phyloP scores from a whole-genome alignment of 768 basidiomycete genomes.

The Lanmaoa rubissima region DNA sequence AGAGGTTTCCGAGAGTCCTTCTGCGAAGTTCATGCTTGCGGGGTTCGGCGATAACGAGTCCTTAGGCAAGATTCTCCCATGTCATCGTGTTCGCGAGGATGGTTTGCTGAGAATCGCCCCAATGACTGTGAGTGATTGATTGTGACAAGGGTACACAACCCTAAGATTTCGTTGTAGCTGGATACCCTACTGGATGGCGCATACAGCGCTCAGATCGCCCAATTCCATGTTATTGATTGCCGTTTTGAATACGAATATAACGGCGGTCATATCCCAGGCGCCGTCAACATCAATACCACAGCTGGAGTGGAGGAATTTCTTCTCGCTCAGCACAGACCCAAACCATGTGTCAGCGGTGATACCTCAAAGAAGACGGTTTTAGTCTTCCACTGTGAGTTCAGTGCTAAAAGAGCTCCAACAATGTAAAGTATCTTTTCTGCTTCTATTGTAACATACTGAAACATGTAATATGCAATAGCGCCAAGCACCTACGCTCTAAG shows the following conservation, averaged over 20 bases:
- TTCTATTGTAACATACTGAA: slow-evolving; percentile 3
- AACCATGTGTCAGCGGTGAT: slow-evolving; percentile 75
- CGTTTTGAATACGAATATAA: slow-evolving; percentile 96
- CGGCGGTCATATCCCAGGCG: slow-evolving; percentile 91
- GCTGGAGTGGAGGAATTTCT: slow-evolving; percentile 77
- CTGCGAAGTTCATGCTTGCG: slow-evolving; percentile 51
- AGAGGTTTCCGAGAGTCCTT: slow-evolving; percentile 54
- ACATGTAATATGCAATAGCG: slow-evolving; percentile 45
- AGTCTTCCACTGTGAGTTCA: slow-evolving; percentile 98
- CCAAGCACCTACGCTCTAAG: slow-evolving; percentile 87
- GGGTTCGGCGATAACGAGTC: slow-evolving; percentile 95
- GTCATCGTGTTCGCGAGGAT: slow-evolving; percentile 91
- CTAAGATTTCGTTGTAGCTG: slow-evolving; percentile 47
- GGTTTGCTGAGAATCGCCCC: slow-evolving; percentile 88
- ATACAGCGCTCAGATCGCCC: slow-evolving; percentile 60
- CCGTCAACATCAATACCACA: slow-evolving; percentile 87
- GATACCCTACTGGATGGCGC: slow-evolving; percentile 73
- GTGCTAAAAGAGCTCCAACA: slow-evolving; percentile 91
- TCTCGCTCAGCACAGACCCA: slow-evolving; percentile 60
- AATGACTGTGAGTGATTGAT: slow-evolving; percentile 60
- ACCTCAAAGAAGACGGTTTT: slow-evolving; percentile 73
- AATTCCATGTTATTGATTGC: slow-evolving; percentile 88
- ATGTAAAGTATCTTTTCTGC: slow-evolving; percentile 56
- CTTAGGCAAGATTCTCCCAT: slow-evolving; percentile 90
- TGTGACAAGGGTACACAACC: background rate